Evolutionary conservation across 2,329 filamentous ascomycete species (phyloP).

Genomic region (Clarireedia homoeocarpa): DNA sequence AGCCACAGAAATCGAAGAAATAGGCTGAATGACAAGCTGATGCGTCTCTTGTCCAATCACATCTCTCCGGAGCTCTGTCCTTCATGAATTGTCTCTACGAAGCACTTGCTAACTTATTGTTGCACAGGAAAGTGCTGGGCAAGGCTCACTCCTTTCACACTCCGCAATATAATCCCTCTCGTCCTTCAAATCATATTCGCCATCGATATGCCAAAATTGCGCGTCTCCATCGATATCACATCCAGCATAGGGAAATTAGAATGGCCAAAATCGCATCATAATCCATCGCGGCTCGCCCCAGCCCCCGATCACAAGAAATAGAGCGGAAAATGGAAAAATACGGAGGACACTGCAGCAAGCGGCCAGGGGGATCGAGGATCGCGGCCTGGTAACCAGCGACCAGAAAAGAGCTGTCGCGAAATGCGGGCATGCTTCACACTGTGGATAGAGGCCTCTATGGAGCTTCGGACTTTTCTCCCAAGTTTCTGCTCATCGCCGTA

Average conservation of each 20-base stretch:
- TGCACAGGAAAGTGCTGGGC: not conserved
- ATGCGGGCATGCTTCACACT: not conserved
- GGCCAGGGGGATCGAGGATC: not conserved
- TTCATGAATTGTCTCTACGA: not conserved
- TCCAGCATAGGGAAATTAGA: not conserved
- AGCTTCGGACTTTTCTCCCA: too few species aligned
- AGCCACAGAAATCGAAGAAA: not conserved
- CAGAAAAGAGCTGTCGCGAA: not conserved
- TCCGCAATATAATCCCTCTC: not conserved
- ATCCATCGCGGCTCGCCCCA: not conserved
- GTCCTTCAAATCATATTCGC: not conserved
- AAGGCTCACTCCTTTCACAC: conserved; percentile 2
- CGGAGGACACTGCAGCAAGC: not conserved
- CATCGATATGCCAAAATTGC: not conserved
- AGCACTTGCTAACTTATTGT: not conserved
- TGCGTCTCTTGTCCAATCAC: not conserved
- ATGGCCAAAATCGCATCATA: not conserved
- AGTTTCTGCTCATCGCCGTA: not conserved
- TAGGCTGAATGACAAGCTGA: conserved; percentile 3
- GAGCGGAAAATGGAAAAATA: not conserved
- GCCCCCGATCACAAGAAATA: not conserved
- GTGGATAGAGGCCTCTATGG: not conserved
- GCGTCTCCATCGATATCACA: not conserved
- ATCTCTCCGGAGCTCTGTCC: not conserved
- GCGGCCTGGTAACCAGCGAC: not conserved